Base-by-base conservation (phyloP, 2,329 filamentous ascomycete species). In the Drechslera avenae region DNA sequence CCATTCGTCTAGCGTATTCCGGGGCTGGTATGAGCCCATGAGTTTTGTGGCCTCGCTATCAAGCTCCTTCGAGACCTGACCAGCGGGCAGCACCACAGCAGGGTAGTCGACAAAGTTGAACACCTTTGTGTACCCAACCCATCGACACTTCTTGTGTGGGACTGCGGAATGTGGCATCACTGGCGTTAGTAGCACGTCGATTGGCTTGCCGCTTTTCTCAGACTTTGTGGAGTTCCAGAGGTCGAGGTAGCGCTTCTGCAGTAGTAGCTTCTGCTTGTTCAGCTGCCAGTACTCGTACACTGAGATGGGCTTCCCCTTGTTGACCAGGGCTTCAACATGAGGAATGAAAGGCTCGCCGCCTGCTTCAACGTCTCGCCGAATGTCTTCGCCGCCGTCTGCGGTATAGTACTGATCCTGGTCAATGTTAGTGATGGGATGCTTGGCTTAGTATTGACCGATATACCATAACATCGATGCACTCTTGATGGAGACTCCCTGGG, bases 221-320 rank as follows among this genome's bases (percentile, higher is more conserved):
- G 78, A 81, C 13, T 62, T 72, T 1, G 75, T 70, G 0, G 65
- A 64, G 36, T 80, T 79, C 85, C 84, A 88, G 50, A 84, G 81
- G 40, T 84, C 78, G 1, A 86, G 75, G 47, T 85, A 86, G 2
- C 71, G 74, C 50, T 84, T 79, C 55, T 85, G 82, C 3, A 78
- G 73, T 0, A 71, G 73, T 19, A 76, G 49, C 60, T 87, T 87
- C 19, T 77, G 75, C 52, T 75, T 82, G 69, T 87, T 87, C 5
- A 88, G 75, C 58, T 87, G 84, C 86, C 85, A 88, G 68, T 88
- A 88, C 4, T 85, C 76, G 50, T 83, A 86, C 0, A 87, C 83
- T 0, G 82, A 85, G 12, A 87, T 82, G 1, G 65, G 83, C 65
- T 9, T 76, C 57, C 64, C 68, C 21, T 35, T 63, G 43, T 82